phyloP scores from a whole-genome alignment of 2,329 filamentous ascomycete genomes.

The Xylariaceae sp. region DNA sequence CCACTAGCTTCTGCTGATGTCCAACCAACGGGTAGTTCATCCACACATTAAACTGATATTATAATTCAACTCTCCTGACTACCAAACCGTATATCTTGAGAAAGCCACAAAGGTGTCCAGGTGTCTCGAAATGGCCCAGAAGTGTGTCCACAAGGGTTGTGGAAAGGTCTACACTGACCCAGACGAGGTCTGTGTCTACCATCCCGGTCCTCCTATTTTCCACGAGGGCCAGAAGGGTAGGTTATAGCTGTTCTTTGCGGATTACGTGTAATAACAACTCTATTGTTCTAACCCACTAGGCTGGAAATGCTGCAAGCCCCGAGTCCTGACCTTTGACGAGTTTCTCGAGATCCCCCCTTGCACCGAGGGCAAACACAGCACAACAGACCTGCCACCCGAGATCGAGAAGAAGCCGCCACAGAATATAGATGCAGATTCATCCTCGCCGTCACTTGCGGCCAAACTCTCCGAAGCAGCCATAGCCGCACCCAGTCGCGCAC shows the following conservation, averaged over 20 bases:
- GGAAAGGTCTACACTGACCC: constrained; percentile 83
- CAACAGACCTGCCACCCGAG: constrained; percentile 70
- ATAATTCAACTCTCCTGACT: neutral
- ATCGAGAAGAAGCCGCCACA: constrained; percentile 61
- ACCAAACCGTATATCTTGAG: neutral
- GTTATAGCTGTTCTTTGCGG: constrained; percentile 24
- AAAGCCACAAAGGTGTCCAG: neutral
- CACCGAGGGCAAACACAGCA: constrained; percentile 89
- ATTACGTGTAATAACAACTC: neutral
- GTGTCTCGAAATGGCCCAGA: constrained; percentile 63
- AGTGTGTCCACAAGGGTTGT: constrained; percentile 96
- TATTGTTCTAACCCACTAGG: constrained; percentile 57
- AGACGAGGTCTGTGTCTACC: constrained; percentile 85
- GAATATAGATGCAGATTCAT: constrained; percentile 42
- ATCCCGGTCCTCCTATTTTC: constrained; percentile 91
- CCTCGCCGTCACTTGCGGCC: constrained; percentile 45
- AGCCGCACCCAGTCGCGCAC: constrained; percentile 44
- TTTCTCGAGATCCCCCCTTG: constrained; percentile 92
- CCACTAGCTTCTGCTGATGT: constrained; percentile 20
- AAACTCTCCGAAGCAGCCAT: constrained; percentile 47
- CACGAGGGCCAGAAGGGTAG: constrained; percentile 98
- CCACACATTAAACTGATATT: no score
- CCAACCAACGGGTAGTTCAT: neutral
- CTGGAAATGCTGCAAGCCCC: constrained; percentile 98
- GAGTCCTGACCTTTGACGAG: constrained; percentile 96